These are phyloP conservation scores for Bisporella sp. DNA, from an alignment of 2,329 filamentous ascomycete species.

Conservation along the genomic window DNA sequence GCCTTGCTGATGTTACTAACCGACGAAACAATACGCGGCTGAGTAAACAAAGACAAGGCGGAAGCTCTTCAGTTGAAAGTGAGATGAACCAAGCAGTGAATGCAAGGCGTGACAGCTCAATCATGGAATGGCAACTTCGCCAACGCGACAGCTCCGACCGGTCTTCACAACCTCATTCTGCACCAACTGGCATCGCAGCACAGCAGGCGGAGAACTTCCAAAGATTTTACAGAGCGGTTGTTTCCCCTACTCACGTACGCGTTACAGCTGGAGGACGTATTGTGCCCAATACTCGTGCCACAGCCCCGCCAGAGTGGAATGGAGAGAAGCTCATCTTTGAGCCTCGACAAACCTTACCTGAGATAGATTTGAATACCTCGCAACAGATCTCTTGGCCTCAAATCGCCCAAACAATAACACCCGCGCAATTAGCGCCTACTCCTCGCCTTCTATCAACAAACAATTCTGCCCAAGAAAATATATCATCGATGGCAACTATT, in stretches of 20 bases:
- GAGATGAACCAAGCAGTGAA: conserved; percentile 6
- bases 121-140: conserved; percentile 24
- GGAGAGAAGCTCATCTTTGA: conserved; percentile 19
- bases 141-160: conserved; percentile 22
- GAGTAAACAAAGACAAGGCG: conserved; percentile 7
- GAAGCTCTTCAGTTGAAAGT: conserved; percentile 14
- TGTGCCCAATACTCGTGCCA: conserved; percentile 53
- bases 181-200: conserved; percentile 43
- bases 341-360: conserved; percentile 3
- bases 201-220: conserved; percentile 61
- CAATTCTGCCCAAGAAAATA: conserved; percentile 9
- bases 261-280: conserved; percentile 62
- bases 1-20: conserved; percentile 16
- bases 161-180: conserved; percentile 38
- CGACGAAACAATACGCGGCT: conserved; percentile 3
- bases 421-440: conserved; percentile 7
- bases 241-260: conserved; percentile 58
- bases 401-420: conserved; percentile 1
- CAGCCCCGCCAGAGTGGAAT: conserved; percentile 22
- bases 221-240: conserved; percentile 60
- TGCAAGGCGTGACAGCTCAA: conserved; percentile 4
- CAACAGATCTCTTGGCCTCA: conserved; percentile 4
- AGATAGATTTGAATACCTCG: conserved; percentile 1
- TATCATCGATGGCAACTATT: conserved; percentile 7
- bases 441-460: conserved; percentile 12